phyloP scores from a whole-genome alignment of 208 protist genomes.

The Trypanosoma vivax region DNA sequence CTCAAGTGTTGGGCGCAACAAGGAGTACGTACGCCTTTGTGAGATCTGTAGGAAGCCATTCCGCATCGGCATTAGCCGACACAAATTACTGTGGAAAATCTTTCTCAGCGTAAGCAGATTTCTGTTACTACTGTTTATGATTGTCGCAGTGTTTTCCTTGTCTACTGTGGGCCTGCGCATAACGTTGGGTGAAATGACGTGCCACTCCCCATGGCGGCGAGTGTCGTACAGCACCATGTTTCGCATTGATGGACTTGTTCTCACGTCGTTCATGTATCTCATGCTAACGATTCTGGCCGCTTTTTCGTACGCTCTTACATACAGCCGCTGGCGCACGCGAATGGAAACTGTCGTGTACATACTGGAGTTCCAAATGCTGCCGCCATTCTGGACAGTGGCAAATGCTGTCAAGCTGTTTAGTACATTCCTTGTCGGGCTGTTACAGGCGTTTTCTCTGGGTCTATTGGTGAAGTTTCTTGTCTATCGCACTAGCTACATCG shows the following conservation, averaged over 20 bases:
- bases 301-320: constrained; percentile 43
- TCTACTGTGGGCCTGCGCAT: constrained; percentile 24
- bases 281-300: constrained; percentile 35
- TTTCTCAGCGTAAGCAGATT: constrained; percentile 25
- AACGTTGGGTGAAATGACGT: constrained; percentile 52
- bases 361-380: constrained; percentile 35
- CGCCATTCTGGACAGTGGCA: constrained; percentile 48
- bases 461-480: constrained; percentile 59
- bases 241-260: constrained; percentile 34
- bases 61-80: constrained; percentile 35
- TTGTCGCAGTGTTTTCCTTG: constrained; percentile 20
- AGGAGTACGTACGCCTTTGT: constrained; percentile 55
- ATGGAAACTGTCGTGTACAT: constrained; percentile 45
- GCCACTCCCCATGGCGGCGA: constrained; percentile 39
- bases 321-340: constrained; percentile 49
- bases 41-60: constrained; percentile 76
- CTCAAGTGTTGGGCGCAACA: constrained; percentile 59
- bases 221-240: constrained; percentile 63
- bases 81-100: constrained; percentile 46
- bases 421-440: constrained; percentile 24
- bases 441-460: constrained; percentile 51
- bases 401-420: constrained; percentile 28
- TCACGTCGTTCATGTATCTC: constrained; percentile 55
- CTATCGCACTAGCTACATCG: constrained; percentile 46
- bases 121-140: constrained; percentile 32